Conservation (phyloP, 306 rosid species). For the Sicyos baderoa region DNA sequence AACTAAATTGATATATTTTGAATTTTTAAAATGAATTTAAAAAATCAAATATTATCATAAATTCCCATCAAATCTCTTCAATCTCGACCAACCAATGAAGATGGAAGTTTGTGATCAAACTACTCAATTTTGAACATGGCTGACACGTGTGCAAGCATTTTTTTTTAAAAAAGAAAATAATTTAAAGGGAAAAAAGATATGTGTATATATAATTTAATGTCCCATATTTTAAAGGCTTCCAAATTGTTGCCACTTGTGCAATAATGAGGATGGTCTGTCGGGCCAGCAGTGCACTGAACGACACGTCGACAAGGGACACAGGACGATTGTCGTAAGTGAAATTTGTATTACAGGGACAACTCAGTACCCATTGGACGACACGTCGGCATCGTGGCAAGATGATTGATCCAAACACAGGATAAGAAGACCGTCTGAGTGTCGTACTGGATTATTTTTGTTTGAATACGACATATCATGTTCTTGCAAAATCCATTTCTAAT, state of each 20-base stretch:
- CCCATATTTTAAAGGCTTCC: background rate
- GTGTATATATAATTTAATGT: too few relatives aligned
- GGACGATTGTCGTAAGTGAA: background rate
- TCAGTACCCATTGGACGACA: background rate
- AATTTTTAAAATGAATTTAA: too few relatives aligned
- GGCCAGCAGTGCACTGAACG: background rate
- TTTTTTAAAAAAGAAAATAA: too few relatives aligned
- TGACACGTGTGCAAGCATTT: too few relatives aligned
- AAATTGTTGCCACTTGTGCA: slow-evolving; percentile 1
- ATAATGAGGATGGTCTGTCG: background rate
- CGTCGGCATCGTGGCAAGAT: background rate
- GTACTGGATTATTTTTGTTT: background rate
- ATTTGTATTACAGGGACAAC: slow-evolving; percentile 13
- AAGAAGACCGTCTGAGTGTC: background rate
- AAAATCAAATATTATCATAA: too few relatives aligned
- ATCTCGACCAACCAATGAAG: too few relatives aligned
- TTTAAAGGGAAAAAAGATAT: too few relatives aligned
- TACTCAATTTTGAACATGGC: too few relatives aligned
- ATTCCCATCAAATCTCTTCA: too few relatives aligned
- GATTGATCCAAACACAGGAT: slow-evolving; percentile 5
- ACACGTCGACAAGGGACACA: background rate
- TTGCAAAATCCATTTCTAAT: background rate
- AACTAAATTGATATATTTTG: too few relatives aligned
- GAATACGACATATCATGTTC: background rate
- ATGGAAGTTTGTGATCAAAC: too few relatives aligned